A percentile compares a stretch with the other conserved stretches of the same genome.
Conservation (phyloP, 345 rosid species). For the Diplotaxis tenuifolia region DNA sequence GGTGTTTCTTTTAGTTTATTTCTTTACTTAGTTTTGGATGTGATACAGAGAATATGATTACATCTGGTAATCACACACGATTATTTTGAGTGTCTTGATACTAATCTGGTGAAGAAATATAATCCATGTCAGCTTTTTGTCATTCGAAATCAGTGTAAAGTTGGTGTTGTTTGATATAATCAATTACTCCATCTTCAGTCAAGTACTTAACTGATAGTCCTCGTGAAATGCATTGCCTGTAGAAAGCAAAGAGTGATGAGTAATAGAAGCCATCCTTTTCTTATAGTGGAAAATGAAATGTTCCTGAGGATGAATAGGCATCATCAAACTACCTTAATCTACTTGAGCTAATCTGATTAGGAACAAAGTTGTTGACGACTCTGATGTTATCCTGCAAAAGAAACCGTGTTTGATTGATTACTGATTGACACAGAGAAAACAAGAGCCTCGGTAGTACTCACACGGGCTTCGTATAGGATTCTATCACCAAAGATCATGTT, state of each 20-base stretch:
- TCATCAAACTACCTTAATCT: conserved; percentile 57
- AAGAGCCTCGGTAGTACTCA: conserved; percentile 20
- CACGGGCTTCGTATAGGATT: conserved; percentile 54
- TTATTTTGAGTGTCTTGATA: no score
- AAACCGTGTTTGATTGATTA: background rate
- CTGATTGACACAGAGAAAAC: background rate
- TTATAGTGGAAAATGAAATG: background rate
- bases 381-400: conserved; percentile 57
- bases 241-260: conserved; percentile 14
- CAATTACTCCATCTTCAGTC: conserved; percentile 65
- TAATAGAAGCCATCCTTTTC: background rate
- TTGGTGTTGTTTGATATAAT: conserved; percentile 47
- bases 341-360: conserved; percentile 85
- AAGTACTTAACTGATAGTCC: conserved; percentile 79
- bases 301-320: background rate
- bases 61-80: background rate
- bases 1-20: no score
- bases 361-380: conserved; percentile 60
- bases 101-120: background rate
- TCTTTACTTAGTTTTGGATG: background rate
- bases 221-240: conserved; percentile 73
- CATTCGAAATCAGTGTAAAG: conserved; percentile 41
- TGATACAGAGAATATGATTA: conserved; percentile 4
- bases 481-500: conserved; percentile 48
- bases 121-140: conserved; percentile 1